These are phyloP conservation scores for Phytophthora parvispora DNA, from an alignment of 352 stramenopile species.

Conservation along the genomic window DNA sequence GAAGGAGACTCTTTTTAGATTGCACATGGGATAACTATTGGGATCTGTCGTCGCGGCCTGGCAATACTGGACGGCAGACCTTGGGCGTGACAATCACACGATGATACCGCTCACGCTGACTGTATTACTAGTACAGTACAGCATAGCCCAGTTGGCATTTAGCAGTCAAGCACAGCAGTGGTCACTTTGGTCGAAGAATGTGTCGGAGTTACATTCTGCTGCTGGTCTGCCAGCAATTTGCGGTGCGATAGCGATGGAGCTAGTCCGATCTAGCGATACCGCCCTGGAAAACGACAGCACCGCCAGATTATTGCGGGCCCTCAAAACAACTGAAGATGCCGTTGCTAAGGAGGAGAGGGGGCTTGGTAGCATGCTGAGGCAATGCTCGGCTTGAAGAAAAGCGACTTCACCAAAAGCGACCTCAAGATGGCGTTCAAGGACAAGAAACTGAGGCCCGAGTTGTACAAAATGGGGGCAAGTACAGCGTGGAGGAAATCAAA, in stretches of 20 bases:
- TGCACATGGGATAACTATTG: too few relatives aligned
- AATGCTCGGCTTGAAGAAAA: not conserved
- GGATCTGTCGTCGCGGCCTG: too few relatives aligned
- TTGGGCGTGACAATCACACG: too few relatives aligned
- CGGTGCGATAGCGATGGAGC: not conserved
- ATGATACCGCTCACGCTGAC: too few relatives aligned
- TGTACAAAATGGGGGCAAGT: not conserved
- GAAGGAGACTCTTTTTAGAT: too few relatives aligned
- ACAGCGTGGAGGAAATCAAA: not conserved
- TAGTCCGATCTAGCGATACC: not conserved
- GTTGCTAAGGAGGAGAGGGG: not conserved
- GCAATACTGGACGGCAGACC: too few relatives aligned
- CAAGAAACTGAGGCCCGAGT: not conserved
- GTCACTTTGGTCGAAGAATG: not conserved
- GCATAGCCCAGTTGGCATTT: not conserved
- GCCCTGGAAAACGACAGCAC: not conserved
- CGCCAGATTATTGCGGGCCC: not conserved
- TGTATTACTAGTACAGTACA: too few relatives aligned
- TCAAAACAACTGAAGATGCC: not conserved
- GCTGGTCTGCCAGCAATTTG: not conserved
- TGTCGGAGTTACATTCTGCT: not conserved
- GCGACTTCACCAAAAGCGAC: not conserved
- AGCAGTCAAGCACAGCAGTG: not conserved
- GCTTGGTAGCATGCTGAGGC: not conserved
- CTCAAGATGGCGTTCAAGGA: not conserved